Percentiles rank a stretch among this genome's conserved stretches.
Evolutionary conservation across 345 rosid genomes (phyloP).

Genomic region (Dovyalis caffra): DNA sequence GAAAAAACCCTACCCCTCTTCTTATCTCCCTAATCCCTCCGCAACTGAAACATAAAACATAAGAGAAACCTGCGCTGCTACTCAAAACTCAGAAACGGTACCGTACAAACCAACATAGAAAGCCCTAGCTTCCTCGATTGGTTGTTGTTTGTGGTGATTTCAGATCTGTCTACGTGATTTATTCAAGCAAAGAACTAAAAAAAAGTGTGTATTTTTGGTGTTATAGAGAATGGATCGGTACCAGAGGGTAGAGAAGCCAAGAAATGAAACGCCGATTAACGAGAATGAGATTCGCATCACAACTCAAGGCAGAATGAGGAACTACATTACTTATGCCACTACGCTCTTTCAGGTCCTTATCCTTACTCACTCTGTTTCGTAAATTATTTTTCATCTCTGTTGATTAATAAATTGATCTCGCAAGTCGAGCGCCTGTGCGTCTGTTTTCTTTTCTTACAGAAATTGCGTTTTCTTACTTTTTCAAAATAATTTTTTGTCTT

Average conservation of each 20-base stretch:
- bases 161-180: too few relatives aligned
- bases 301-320: constrained; percentile 41
- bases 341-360: constrained; percentile 33
- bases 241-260: constrained; percentile 39
- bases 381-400: not conserved
- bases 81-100: not conserved
- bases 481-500: not conserved
- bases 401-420: not conserved
- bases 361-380: not conserved
- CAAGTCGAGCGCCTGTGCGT: not conserved
- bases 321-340: constrained; percentile 36
- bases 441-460: not conserved
- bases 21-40: not conserved
- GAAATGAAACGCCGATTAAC: constrained; percentile 25
- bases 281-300: constrained; percentile 46
- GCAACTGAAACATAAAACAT: not conserved
- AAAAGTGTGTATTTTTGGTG: not conserved
- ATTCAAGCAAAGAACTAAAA: too few relatives aligned
- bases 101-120: not conserved
- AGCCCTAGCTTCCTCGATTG: not conserved
- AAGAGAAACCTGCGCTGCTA: not conserved
- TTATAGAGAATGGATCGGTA: constrained; percentile 28
- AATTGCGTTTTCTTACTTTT: not conserved
- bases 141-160: too few relatives aligned
- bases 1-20: not conserved